These are phyloP conservation scores for Raffaelea deltoideospora DNA, from an alignment of 2,329 filamentous ascomycete genomes.

Conservation along the genomic window DNA sequence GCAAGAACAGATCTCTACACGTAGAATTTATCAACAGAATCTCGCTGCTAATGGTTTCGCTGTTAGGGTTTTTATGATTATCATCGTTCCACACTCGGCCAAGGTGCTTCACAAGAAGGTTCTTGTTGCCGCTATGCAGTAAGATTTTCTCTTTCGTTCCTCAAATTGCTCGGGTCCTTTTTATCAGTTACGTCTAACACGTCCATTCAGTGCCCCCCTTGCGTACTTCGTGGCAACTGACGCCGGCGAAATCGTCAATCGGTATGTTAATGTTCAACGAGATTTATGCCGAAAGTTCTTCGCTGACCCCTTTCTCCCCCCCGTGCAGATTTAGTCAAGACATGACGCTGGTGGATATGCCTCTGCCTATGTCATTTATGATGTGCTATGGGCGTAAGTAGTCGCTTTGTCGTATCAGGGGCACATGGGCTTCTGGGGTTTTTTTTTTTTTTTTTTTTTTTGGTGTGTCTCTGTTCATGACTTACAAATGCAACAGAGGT, in stretches of 20 bases:
- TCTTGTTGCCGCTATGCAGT: constrained; percentile 9
- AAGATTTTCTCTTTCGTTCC: background rate
- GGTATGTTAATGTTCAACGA: constrained; percentile 11
- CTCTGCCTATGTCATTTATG: background rate
- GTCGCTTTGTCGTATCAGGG: background rate
- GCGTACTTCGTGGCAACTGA: constrained; percentile 19
- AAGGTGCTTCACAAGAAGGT: constrained; percentile 15
- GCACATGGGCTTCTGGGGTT: too few relatives aligned
- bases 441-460: too few relatives aligned
- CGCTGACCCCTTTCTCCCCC: background rate
- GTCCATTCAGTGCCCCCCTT: constrained; percentile 14
- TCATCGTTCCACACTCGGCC: constrained; percentile 16
- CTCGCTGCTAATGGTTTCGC: background rate
- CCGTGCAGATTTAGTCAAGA: constrained; percentile 25
- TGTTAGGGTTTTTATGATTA: constrained; percentile 16
- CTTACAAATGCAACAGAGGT: constrained; percentile 16
- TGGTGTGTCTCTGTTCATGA: too few relatives aligned
- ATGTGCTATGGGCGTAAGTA: constrained; percentile 3
- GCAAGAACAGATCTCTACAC: too few relatives aligned
- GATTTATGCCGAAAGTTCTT: too few relatives aligned
- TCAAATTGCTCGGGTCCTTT: background rate
- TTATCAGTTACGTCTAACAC: background rate
- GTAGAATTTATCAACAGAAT: background rate
- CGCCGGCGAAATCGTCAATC: constrained; percentile 17
- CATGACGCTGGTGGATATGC: constrained; percentile 25